A percentile compares a stretch with the other conserved stretches of the same genome.
phyloP scores from a whole-genome alignment of 768 basidiomycete genomes.

The Kwoniella pini region DNA sequence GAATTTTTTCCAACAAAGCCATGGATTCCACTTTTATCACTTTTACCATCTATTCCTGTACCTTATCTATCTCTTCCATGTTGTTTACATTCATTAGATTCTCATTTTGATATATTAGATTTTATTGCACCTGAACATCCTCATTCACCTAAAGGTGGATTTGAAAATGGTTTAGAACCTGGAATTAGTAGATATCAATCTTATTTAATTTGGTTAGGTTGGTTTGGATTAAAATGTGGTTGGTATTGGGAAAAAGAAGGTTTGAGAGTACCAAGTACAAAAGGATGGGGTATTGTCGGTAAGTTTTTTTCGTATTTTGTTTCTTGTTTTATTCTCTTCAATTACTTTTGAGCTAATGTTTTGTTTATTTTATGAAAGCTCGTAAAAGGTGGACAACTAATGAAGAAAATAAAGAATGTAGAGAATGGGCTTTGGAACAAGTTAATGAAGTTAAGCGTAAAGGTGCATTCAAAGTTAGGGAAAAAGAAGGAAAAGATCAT shows the following conservation, averaged over 20 bases:
- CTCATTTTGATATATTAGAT: conserved; percentile 63
- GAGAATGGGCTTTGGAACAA: conserved; percentile 61
- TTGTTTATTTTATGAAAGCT: conserved; percentile 52
- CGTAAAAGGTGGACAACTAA: conserved; percentile 48
- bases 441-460: conserved; percentile 63
- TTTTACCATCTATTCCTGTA: conserved; percentile 41
- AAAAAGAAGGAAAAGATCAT: conserved; percentile 54
- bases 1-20: conserved; percentile 56
- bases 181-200: conserved; percentile 70
- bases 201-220: conserved; percentile 85
- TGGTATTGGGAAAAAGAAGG: conserved; percentile 85
- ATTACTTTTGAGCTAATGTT: neutral
- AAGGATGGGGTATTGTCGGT: conserved; percentile 92
- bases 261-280: conserved; percentile 85
- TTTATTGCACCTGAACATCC: conserved; percentile 42
- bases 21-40: conserved; percentile 83
- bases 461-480: conserved; percentile 64
- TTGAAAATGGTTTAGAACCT: conserved; percentile 55
- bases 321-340: neutral
- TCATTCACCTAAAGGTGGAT: conserved; percentile 42
- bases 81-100: conserved; percentile 59
- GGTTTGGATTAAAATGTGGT: conserved; percentile 69
- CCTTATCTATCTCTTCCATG: conserved; percentile 64
- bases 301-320: conserved; percentile 38
- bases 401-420: conserved; percentile 46